Conservation (phyloP, 192 early-diverging fungal species). For the Funneliformis mosseae region DNA sequence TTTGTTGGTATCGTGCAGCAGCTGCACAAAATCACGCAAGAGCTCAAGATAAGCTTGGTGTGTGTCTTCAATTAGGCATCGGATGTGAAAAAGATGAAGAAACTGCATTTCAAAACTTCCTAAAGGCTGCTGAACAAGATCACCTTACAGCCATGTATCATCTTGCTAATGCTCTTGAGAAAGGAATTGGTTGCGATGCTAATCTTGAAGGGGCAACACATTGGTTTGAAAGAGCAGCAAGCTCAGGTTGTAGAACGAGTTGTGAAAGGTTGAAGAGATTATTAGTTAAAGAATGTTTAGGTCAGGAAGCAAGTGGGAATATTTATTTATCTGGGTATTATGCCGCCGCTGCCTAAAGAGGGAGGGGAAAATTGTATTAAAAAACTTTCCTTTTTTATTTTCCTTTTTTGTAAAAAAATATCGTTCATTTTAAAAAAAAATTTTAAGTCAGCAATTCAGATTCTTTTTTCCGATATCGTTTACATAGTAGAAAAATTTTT, state of each 20-base stretch:
- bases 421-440: neutral
- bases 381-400: neutral
- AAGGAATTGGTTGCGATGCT: constrained; percentile 47
- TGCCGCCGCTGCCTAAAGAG: constrained; percentile 51
- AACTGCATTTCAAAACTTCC: constrained; percentile 53
- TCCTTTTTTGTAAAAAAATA: neutral
- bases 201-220: constrained; percentile 42
- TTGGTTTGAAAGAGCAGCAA: constrained; percentile 49
- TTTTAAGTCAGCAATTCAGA: neutral
- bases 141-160: constrained; percentile 52
- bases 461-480: neutral
- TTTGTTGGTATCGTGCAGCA: constrained; percentile 68
- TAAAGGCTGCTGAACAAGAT: constrained; percentile 56
- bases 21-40: constrained; percentile 66
- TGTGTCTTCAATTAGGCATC: constrained; percentile 60
- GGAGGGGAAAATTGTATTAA: neutral
- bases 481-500: neutral
- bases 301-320: constrained; percentile 42
- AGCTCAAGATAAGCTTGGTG: constrained; percentile 72
- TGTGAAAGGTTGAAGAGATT: constrained; percentile 53
- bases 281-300: constrained; percentile 54
- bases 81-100: constrained; percentile 52
- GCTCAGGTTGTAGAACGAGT: constrained; percentile 53
- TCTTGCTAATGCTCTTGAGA: constrained; percentile 51
- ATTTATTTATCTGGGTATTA: constrained; percentile 45